Percentiles rank a stretch among this genome's conserved stretches.
These are phyloP conservation scores for Sphaerostilbella broomeana DNA, from an alignment of 2,329 filamentous ascomycete genomes.

Conservation along the genomic window DNA sequence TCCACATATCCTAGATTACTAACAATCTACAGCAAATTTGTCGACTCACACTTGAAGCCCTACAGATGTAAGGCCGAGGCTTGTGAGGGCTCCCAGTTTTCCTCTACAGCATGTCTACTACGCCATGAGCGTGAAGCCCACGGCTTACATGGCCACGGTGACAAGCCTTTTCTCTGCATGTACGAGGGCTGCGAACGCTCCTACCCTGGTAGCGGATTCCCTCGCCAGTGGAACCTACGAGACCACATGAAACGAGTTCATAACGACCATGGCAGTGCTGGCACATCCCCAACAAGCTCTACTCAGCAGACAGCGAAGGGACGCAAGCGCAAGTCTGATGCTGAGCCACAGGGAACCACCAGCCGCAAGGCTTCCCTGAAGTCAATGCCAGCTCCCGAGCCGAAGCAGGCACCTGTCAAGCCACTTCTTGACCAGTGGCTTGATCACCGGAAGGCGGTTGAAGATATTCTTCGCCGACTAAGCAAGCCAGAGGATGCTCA, in stretches of 20 bases:
- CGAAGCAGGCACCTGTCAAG: conserved; percentile 27
- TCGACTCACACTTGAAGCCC: conserved; percentile 93
- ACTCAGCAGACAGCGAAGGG: conserved; percentile 37
- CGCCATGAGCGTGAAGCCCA: conserved; percentile 94
- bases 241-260: conserved; percentile 98
- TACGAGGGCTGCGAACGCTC: conserved; percentile 84
- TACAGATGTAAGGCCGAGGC: conserved; percentile 85
- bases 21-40: conserved; percentile 66
- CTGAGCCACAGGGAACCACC: conserved; percentile 30
- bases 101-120: conserved; percentile 88
- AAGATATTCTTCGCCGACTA: conserved; percentile 49
- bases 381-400: conserved; percentile 28
- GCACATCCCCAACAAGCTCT: conserved; percentile 34
- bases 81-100: conserved; percentile 84
- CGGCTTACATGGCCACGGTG: conserved; percentile 88
- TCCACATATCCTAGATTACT: not conserved
- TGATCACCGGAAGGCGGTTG: conserved; percentile 57
- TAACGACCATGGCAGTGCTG: conserved; percentile 47
- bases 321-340: conserved; percentile 53
- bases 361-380: conserved; percentile 47
- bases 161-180: conserved; percentile 84
- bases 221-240: conserved; percentile 88
- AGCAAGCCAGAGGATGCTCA: conserved; percentile 45
- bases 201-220: conserved; percentile 78
- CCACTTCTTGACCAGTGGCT: conserved; percentile 50